These are phyloP conservation scores for Inonotus obliquus DNA, from an alignment of 1,284 basidiomycete species.

Conservation along the genomic window DNA sequence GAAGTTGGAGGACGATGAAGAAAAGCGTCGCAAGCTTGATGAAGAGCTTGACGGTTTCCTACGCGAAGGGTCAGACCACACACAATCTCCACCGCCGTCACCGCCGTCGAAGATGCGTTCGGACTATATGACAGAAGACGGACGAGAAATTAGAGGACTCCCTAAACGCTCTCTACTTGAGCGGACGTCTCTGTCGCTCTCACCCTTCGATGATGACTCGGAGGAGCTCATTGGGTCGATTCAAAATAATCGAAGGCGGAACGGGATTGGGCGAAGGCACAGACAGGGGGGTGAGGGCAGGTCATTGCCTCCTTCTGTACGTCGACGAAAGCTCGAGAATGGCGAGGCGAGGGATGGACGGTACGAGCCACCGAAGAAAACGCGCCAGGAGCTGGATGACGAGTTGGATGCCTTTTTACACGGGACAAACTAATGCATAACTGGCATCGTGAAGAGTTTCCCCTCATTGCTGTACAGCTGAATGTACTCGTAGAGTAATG, in stretches of 20 bases:
- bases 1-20: slow-evolving; percentile 31
- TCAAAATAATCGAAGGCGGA: slow-evolving; percentile 2
- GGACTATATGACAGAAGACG: slow-evolving; percentile 43
- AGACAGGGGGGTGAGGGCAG: slow-evolving; percentile 2
- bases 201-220: slow-evolving; percentile 23
- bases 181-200: slow-evolving; percentile 44
- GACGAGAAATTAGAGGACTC: neutral
- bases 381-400: slow-evolving; percentile 68
- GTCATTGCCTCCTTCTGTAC: neutral
- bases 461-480: neutral
- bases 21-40: slow-evolving; percentile 39
- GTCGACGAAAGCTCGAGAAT: slow-evolving; percentile 18
- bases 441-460: neutral
- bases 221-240: slow-evolving; percentile 28
- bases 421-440: slow-evolving; percentile 26
- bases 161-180: slow-evolving; percentile 50
- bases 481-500: neutral
- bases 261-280: slow-evolving; percentile 16
- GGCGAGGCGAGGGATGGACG: slow-evolving; percentile 22
- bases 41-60: slow-evolving; percentile 65
- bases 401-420: slow-evolving; percentile 72
- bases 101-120: slow-evolving; percentile 62
- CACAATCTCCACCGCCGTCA: slow-evolving; percentile 26
- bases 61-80: slow-evolving; percentile 31
- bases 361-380: slow-evolving; percentile 44